A percentile compares a stretch with the other conserved stretches of the same genome.
phyloP scores from a whole-genome alignment of 768 basidiomycete species.

The Roridomyces roridus region DNA sequence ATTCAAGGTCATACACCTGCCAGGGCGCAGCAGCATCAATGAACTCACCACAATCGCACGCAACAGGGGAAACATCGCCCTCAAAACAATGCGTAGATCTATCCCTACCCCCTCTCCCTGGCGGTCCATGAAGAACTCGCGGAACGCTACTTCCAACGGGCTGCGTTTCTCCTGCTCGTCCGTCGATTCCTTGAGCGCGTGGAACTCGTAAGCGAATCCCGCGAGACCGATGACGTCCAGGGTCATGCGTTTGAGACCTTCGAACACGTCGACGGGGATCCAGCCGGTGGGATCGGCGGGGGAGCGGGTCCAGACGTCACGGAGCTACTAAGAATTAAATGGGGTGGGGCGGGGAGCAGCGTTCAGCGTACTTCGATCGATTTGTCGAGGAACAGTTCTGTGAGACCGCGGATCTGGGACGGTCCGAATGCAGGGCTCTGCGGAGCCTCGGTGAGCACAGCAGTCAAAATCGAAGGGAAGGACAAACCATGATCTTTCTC shows the following conservation, averaged over 20 bases:
- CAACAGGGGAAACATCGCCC: not conserved
- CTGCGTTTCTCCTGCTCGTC: no score
- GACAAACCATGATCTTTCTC: conserved; percentile 14
- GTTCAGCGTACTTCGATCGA: conserved; percentile 31
- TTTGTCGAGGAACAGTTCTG: conserved; percentile 42
- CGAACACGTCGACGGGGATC: conserved; percentile 39
- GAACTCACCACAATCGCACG: not conserved
- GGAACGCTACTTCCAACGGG: conserved; percentile 2
- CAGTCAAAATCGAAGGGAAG: not conserved
- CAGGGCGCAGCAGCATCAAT: not conserved
- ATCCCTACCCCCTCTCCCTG: not conserved
- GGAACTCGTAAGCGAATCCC: no score
- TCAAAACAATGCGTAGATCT: not conserved
- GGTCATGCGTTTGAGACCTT: conserved; percentile 45
- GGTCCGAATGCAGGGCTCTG: conserved; percentile 53
- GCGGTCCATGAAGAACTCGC: not conserved
- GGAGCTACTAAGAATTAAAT: not conserved
- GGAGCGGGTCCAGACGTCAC: conserved; percentile 21
- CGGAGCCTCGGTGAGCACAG: not conserved
- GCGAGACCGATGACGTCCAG: conserved; percentile 30
- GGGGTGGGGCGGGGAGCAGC: not conserved
- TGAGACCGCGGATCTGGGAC: conserved; percentile 43
- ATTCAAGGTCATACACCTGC: no score
- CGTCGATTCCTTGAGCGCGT: no score
- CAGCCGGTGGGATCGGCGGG: conserved; percentile 35